phyloP scores from a whole-genome alignment of 2,329 filamentous ascomycete species.

The Fusarium illudens region DNA sequence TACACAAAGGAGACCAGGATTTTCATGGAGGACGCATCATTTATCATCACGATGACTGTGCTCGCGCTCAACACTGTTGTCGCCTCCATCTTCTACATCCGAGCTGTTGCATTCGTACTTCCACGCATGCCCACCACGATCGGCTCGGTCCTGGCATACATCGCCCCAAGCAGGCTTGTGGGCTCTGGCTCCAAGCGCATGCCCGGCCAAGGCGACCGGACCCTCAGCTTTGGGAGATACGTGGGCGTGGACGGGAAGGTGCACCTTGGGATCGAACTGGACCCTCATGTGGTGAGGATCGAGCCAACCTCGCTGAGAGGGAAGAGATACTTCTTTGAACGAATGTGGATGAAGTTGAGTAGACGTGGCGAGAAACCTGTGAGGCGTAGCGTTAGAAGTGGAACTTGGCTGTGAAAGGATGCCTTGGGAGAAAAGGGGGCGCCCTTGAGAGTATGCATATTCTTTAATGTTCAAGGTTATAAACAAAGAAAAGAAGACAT shows the following conservation, averaged over 20 bases:
- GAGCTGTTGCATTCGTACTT: conserved; percentile 53
- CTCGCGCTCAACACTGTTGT: conserved; percentile 55
- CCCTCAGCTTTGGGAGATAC: conserved; percentile 60
- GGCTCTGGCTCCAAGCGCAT: rapidly evolving
- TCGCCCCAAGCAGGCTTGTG: conserved; percentile 55
- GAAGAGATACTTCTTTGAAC: not conserved
- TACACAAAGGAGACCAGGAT: conserved; percentile 51
- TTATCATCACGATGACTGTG: conserved; percentile 55
- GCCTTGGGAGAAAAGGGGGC: too few species aligned
- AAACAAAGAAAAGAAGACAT: too few species aligned
- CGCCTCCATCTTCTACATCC: conserved; percentile 53
- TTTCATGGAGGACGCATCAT: conserved; percentile 58
- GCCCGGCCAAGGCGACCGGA: conserved; percentile 2
- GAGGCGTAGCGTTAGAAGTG: not conserved
- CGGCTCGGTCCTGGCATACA: conserved; percentile 56
- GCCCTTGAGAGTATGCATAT: too few species aligned
- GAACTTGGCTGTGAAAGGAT: conserved; percentile 8
- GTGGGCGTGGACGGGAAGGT: conserved; percentile 56
- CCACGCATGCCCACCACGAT: conserved; percentile 62
- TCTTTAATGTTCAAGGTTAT: too few species aligned
- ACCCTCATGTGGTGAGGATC: conserved; percentile 51
- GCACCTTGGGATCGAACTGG: conserved; percentile 61
- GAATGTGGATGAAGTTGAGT: not conserved
- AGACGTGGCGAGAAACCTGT: not conserved
- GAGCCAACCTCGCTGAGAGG: conserved; percentile 2